phyloP scores from a whole-genome alignment of 768 basidiomycete species.

The Trametes meyenii region DNA sequence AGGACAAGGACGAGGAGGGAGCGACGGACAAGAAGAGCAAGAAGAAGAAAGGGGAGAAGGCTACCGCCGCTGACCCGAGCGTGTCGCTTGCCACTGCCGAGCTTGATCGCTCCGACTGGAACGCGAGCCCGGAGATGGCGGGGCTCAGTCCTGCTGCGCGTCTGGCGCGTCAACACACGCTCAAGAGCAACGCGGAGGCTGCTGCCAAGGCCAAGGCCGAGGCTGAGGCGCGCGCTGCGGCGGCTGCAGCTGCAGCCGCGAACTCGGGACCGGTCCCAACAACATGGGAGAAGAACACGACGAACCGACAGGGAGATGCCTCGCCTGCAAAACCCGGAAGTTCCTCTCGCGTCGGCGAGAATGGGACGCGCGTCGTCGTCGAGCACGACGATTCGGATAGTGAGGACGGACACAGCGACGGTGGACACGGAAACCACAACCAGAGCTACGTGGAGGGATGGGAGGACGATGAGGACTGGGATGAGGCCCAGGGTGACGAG shows the following conservation, averaged over 20 bases:
- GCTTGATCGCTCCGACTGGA: slow-evolving; percentile 77
- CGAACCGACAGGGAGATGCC: slow-evolving; percentile 52
- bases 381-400: slow-evolving; percentile 66
- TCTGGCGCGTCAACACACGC: slow-evolving; percentile 87
- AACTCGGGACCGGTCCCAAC: slow-evolving; percentile 46
- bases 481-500: slow-evolving; percentile 66
- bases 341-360: slow-evolving; percentile 55
- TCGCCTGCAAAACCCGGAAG: slow-evolving; percentile 45
- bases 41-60: slow-evolving; percentile 60
- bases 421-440: slow-evolving; percentile 43
- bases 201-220: slow-evolving; percentile 66
- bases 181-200: slow-evolving; percentile 83
- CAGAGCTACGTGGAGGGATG: slow-evolving; percentile 57
- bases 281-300: slow-evolving; percentile 85
- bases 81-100: slow-evolving; percentile 86
- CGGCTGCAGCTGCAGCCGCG: slow-evolving; percentile 36
- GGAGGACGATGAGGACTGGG: slow-evolving; percentile 83
- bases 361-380: slow-evolving; percentile 63
- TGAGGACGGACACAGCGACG: slow-evolving; percentile 58
- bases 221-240: slow-evolving; percentile 53
- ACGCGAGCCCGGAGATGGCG: slow-evolving; percentile 54
- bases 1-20: slow-evolving; percentile 47
- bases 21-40: slow-evolving; percentile 54
- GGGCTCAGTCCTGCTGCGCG: slow-evolving; percentile 90
- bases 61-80: slow-evolving; percentile 64